Percentiles rank a stretch among this genome's conserved stretches.
phyloP scores from a whole-genome alignment of 2,329 filamentous ascomycete genomes.

The Fusarium newnesense region DNA sequence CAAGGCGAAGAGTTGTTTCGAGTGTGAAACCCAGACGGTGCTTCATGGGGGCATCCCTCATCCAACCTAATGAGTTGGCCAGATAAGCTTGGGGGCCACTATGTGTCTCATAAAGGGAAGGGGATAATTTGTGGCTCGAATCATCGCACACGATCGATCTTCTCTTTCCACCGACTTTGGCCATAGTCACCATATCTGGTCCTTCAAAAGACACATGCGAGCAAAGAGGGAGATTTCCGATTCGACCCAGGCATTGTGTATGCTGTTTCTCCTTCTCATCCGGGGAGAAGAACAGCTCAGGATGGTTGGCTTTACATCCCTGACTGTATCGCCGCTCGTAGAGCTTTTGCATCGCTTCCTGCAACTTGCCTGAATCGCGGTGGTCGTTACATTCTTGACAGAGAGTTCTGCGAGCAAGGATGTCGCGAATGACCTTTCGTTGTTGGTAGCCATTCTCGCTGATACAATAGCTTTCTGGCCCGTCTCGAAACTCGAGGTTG shows the following conservation, averaged over 20 bases:
- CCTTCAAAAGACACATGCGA: background rate
- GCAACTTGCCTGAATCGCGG: background rate
- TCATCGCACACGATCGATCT: background rate
- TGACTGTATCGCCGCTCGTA: constrained; percentile 1
- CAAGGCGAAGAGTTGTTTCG: background rate
- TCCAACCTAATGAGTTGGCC: no score
- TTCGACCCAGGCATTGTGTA: background rate
- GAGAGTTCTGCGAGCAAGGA: background rate
- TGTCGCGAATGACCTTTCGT: background rate
- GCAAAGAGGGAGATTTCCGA: background rate
- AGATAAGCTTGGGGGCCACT: no score
- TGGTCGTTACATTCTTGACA: background rate
- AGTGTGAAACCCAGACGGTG: background rate
- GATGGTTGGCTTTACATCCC: background rate
- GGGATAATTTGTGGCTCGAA: background rate
- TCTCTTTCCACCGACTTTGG: background rate
- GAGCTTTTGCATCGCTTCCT: background rate
- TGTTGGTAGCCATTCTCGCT: background rate
- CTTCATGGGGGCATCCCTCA: background rate
- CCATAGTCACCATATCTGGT: background rate
- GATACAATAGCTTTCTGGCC: background rate
- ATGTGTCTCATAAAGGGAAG: background rate
- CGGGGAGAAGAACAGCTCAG: constrained; percentile 7
- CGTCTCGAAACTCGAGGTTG: background rate
- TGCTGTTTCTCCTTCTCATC: background rate